Base-by-base conservation (phyloP, 768 basidiomycete species). In the Rhizopogon rudus region DNA sequence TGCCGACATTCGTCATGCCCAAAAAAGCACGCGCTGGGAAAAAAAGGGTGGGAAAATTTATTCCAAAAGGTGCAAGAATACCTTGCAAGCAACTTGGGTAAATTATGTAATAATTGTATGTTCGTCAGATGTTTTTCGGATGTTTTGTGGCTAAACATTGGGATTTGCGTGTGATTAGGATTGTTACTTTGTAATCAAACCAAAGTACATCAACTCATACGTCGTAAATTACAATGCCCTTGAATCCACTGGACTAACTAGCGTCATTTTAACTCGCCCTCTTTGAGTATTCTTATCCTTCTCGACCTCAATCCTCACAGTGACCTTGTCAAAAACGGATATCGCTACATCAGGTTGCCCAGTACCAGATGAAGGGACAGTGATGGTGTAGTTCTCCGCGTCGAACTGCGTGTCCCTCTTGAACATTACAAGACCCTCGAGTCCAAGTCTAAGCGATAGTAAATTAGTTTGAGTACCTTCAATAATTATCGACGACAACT, bases 361-460 rank as follows among this genome's bases (percentile, higher is more conserved):
- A 0, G 57, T 51, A 2, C 63, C 60, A 3, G 68, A 60, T 7
- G 71, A 67, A 0, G 89, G 88, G 4, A 98, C 75, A 0, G 83
- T 81, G 51, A 98, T 82, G 1, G 82, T 83, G 67, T 96, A 98
- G 61, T 88, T 88, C 39, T 98, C 96, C 16, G 93, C 83, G 62
- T 99, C 93, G 65, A 94, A 98, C 51, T 86, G 80, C 53, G 84
- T 89, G 55, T 92, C 89, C 12, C 83, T 83, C 75, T 94, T 94
- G 82, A 99, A 98, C 64, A 84, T 92, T 57, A 99, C 86, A 28
- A 99, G 75, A 0, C 97, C 97, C 70, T 98, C 95, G 49, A 99
- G 80, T 4, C 96, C 96, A 51, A 97, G 80, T 66, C 94, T 96
- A 63, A 52, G 13, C n/a, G 14, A 56, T 7, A 17, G 40, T 44